Percentiles rank a stretch among this genome's conserved stretches.
phyloP scores from a whole-genome alignment of 495 filamentous ascomycete genomes.

The Paragyromitra xinjiangensis region DNA sequence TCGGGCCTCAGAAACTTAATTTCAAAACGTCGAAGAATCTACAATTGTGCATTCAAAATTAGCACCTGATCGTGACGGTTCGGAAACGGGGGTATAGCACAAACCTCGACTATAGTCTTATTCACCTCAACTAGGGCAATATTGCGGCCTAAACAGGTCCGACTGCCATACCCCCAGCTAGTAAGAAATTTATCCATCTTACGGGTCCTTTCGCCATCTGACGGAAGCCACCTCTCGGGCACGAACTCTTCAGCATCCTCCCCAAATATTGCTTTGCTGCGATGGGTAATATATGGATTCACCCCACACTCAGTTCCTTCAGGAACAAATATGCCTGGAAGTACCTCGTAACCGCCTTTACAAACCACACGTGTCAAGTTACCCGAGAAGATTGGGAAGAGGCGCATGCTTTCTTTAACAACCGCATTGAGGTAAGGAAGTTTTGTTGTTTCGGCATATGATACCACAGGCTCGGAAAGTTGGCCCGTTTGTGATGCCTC shows the following conservation, averaged over 20 bases:
- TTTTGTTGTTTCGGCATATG: conserved; percentile 16
- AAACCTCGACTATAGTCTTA: conserved; percentile 33
- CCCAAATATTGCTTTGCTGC: conserved; percentile 61
- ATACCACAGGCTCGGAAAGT: conserved; percentile 11
- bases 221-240: conserved; percentile 65
- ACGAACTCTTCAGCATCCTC: conserved; percentile 61
- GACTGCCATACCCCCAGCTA: conserved; percentile 32
- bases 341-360: conserved; percentile 12
- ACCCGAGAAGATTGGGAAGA: conserved; percentile 11
- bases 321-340: conserved; percentile 7
- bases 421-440: conserved; percentile 24
- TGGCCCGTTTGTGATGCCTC: conserved; percentile 14
- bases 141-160: conserved; percentile 29
- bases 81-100: neutral
- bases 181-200: conserved; percentile 57
- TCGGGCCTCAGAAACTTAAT: conserved; percentile 14
- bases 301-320: conserved; percentile 9
- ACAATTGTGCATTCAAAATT: neutral
- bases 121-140: conserved; percentile 32
- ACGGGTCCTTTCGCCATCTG: conserved; percentile 40
- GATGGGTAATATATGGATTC: conserved; percentile 14
- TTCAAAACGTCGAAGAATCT: conserved; percentile 24
- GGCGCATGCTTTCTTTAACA: conserved; percentile 22
- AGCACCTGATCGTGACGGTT: neutral
- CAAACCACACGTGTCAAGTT: conserved; percentile 3